A percentile compares a stretch with the other conserved stretches of the same genome.
phyloP scores from a whole-genome alignment of 306 rosid species.

The Rubus parviflorus region DNA sequence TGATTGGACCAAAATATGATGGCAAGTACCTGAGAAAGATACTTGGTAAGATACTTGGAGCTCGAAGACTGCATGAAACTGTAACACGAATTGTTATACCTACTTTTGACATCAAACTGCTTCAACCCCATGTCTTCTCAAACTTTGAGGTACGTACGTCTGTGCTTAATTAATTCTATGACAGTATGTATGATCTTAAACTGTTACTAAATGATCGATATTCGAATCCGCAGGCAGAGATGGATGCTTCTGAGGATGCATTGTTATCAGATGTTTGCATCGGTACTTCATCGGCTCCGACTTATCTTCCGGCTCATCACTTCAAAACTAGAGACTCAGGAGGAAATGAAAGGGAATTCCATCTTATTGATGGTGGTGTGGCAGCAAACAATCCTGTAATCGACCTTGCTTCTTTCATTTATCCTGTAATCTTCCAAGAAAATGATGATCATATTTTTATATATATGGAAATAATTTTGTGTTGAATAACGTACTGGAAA shows the following conservation, averaged over 20 bases:
- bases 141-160: background rate
- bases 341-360: constrained; percentile 19
- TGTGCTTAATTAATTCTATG: no score
- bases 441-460: background rate
- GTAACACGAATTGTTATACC: constrained; percentile 30
- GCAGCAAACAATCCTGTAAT: constrained; percentile 42
- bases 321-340: constrained; percentile 25
- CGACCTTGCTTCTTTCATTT: background rate
- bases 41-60: background rate
- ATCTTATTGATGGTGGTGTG: constrained; percentile 44
- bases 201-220: background rate
- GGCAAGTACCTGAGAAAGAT: constrained; percentile 29
- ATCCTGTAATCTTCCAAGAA: background rate
- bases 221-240: constrained; percentile 8
- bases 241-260: constrained; percentile 23
- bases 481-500: background rate
- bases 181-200: background rate
- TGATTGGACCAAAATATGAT: constrained; percentile 34
- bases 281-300: constrained; percentile 37
- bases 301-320: constrained; percentile 31
- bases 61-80: constrained; percentile 28
- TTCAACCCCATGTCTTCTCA: constrained; percentile 12
- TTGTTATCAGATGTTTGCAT: constrained; percentile 33
- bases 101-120: constrained; percentile 27
- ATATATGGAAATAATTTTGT: background rate